A percentile compares a stretch with the other conserved stretches of the same genome.
Conservation (phyloP, 2,329 filamentous ascomycete genomes). For the Verticillium tricorpus region DNA sequence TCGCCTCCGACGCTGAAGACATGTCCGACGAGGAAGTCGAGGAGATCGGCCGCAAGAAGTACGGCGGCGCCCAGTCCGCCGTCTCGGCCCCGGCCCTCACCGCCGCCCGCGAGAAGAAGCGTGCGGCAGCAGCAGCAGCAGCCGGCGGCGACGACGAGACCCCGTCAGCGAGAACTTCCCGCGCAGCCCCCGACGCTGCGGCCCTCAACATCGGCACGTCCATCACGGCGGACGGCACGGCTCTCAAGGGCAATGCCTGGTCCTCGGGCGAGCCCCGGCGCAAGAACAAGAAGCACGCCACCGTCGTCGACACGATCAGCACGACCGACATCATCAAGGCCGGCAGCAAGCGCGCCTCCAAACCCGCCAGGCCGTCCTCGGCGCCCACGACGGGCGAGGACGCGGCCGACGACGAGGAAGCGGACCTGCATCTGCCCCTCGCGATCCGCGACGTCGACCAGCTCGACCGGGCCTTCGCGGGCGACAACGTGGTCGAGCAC, state of each 20-base stretch:
- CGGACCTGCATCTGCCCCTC: constrained; percentile 48
- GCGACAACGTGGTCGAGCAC: constrained; percentile 74
- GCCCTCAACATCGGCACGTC: constrained; percentile 17
- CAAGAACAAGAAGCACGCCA: constrained; percentile 31
- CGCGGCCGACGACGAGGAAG: constrained; percentile 31
- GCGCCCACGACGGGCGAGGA: constrained; percentile 26
- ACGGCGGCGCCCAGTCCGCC: constrained; percentile 45
- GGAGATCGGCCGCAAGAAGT: constrained; percentile 66
- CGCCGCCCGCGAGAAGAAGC: constrained; percentile 23
- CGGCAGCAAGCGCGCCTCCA: constrained; percentile 21
- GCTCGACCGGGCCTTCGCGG: constrained; percentile 81
- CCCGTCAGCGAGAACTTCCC: constrained; percentile 18
- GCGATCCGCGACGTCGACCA: constrained; percentile 61
- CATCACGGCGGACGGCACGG: constrained; percentile 15
- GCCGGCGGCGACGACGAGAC: constrained; percentile 17
- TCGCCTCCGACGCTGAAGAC: constrained; percentile 57
- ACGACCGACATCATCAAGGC: constrained; percentile 22
- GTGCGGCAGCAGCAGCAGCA: constrained; percentile 16
- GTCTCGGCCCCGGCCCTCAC: constrained; percentile 23
- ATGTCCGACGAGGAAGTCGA: constrained; percentile 47
- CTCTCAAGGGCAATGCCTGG: constrained; percentile 34
- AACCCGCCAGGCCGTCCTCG: constrained; percentile 12
- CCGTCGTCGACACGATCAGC: constrained; percentile 34
- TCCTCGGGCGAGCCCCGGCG: constrained; percentile 31
- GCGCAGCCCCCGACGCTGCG: constrained; percentile 12